Percentiles rank a stretch among this genome's conserved stretches.
phyloP scores from a whole-genome alignment of 371 early-diverging fungal genomes.

The Apophysomyces trapeziformis region DNA sequence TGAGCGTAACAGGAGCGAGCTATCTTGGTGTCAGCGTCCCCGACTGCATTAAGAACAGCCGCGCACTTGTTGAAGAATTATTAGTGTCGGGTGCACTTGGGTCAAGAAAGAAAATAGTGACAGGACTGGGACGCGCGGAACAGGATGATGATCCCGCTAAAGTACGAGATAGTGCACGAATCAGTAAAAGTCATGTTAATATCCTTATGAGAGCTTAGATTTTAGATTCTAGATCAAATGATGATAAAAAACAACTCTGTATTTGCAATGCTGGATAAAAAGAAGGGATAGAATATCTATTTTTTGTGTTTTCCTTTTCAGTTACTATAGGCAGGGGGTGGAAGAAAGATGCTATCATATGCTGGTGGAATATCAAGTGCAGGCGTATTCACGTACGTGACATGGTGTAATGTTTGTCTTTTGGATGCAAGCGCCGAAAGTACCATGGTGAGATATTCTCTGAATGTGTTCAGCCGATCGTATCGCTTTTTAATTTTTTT shows the following conservation, averaged over 20 bases:
- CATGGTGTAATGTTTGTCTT: not conserved
- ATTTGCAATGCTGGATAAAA: constrained; percentile 5
- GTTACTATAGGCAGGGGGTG: not conserved
- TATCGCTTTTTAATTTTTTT: constrained; percentile 6
- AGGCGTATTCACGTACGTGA: not conserved
- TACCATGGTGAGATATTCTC: constrained; percentile 21
- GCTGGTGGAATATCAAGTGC: not conserved
- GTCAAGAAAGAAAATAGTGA: constrained; percentile 41
- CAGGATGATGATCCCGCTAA: constrained; percentile 17
- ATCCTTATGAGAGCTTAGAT: constrained; percentile 42
- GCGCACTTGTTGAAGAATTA: constrained; percentile 64
- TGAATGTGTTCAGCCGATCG: constrained; percentile 15
- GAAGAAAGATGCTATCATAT: constrained; percentile 1
- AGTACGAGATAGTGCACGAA: constrained; percentile 36
- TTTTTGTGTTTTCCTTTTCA: not conserved
- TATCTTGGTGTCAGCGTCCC: constrained; percentile 89
- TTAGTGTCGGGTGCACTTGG: constrained; percentile 48
- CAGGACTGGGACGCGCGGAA: constrained; percentile 54
- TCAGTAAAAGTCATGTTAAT: constrained; percentile 43
- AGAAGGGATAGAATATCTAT: not conserved
- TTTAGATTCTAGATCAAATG: not conserved
- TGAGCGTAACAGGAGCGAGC: constrained; percentile 82
- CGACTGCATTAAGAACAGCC: constrained; percentile 79
- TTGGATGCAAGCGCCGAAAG: constrained; percentile 12
- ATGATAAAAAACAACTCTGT: not conserved